Conservation (phyloP, 257 asterid species). For the Lithospermum erythrorhizon region DNA sequence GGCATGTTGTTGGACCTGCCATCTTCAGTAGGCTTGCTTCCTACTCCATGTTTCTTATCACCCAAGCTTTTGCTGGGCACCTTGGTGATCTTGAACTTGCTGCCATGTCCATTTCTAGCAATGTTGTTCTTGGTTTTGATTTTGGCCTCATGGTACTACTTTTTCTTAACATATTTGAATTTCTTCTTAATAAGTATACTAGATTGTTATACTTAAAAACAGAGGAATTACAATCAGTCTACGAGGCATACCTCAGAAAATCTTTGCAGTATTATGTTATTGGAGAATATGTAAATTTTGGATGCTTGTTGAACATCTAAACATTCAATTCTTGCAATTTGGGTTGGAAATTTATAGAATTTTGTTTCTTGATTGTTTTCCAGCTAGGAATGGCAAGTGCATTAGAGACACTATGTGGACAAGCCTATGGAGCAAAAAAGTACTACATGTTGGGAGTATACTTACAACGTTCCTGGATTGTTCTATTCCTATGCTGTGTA, state of each 20-base stretch:
- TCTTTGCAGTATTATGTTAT: too few relatives aligned
- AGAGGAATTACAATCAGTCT: too few relatives aligned
- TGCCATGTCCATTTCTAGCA: conserved; percentile 57
- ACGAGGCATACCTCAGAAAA: background rate
- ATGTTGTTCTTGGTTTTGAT: conserved; percentile 62
- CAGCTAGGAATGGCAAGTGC: conserved; percentile 94
- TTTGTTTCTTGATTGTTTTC: background rate
- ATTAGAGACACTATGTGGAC: conserved; percentile 83
- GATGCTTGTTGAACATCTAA: too few relatives aligned
- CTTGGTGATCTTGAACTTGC: conserved; percentile 85
- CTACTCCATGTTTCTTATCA: conserved; percentile 60
- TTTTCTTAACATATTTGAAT: background rate
- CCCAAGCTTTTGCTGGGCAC: conserved; percentile 86
- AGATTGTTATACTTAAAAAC: too few relatives aligned
- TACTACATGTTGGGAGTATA: conserved; percentile 69
- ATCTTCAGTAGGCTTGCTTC: conserved; percentile 58
- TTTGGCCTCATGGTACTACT: conserved; percentile 56
- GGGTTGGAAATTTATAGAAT: too few relatives aligned
- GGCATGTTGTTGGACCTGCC: conserved; percentile 80
- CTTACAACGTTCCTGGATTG: conserved; percentile 78
- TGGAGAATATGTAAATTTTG: too few relatives aligned
- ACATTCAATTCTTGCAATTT: too few relatives aligned
- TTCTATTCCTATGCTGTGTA: conserved; percentile 35
- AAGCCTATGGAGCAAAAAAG: conserved; percentile 71
- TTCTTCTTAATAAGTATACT: too few relatives aligned